These are phyloP conservation scores for Aaosphaeria arxii DNA, from an alignment of 2,329 filamentous ascomycete species.

Conservation along the genomic window DNA sequence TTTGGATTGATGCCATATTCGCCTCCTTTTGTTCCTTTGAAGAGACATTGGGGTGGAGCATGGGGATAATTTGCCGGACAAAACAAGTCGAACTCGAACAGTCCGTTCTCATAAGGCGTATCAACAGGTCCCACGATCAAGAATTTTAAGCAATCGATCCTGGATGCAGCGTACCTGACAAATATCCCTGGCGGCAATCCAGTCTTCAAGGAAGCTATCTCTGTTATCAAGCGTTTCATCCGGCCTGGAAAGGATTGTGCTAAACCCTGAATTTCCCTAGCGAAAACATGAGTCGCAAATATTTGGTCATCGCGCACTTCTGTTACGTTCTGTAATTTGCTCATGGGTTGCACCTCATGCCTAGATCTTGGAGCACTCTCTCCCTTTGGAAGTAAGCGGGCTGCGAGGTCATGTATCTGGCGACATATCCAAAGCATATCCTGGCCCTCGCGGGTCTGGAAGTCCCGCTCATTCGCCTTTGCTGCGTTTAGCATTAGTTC, in stretches of 20 bases:
- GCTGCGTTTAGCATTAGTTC: conserved; percentile 17
- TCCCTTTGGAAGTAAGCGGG: background rate
- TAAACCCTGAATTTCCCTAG: background rate
- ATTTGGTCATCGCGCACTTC: conserved; percentile 34
- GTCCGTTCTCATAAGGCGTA: conserved; percentile 54
- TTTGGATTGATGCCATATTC: conserved; percentile 50
- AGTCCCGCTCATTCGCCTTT: conserved; percentile 11
- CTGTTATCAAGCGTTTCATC: conserved; percentile 44
- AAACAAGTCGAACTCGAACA: conserved; percentile 56
- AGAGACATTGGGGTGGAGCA: conserved; percentile 41
- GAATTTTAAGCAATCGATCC: conserved; percentile 49
- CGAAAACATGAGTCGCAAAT: conserved; percentile 20
- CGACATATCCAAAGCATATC: conserved; percentile 34
- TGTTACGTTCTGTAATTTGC: no score
- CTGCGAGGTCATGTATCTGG: conserved; percentile 26
- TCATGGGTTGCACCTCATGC: no score
- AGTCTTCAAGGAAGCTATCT: conserved; percentile 45
- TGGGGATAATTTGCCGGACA: conserved; percentile 44
- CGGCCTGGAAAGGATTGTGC: conserved; percentile 31
- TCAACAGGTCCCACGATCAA: conserved; percentile 49
- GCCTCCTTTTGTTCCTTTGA: conserved; percentile 47
- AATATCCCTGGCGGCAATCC: conserved; percentile 53
- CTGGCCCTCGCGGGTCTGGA: conserved; percentile 20
- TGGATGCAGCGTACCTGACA: conserved; percentile 44
- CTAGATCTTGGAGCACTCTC: no score